These are phyloP conservation scores for Fusarium mundagurra DNA, from an alignment of 2,329 filamentous ascomycete species.

Conservation along the genomic window DNA sequence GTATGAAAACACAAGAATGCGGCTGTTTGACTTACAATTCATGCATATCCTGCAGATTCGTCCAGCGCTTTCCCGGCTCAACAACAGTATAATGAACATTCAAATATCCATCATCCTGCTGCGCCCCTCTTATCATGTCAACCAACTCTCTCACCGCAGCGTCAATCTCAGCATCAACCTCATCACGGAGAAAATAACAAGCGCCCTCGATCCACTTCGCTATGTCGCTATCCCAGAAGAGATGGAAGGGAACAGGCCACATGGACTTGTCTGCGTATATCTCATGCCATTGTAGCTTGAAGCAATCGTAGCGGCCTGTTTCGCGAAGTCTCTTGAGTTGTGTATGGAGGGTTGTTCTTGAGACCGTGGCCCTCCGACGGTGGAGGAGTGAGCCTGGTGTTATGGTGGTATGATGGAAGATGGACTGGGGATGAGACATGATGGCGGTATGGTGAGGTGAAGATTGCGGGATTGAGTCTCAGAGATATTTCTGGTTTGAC, in stretches of 20 bases:
- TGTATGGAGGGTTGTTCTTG: conserved; percentile 42
- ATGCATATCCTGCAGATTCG: conserved; percentile 70
- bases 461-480: fast-evolving
- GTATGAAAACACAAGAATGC: not conserved
- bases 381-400: not conserved
- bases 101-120: conserved; percentile 69
- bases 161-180: conserved; percentile 27
- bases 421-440: conserved; percentile 29
- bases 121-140: conserved; percentile 64
- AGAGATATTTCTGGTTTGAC: fast-evolving
- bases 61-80: conserved; percentile 63
- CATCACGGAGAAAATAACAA: conserved; percentile 16
- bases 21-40: conserved; percentile 57
- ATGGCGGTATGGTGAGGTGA: fast-evolving
- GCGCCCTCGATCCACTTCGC: conserved; percentile 33
- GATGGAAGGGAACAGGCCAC: conserved; percentile 66
- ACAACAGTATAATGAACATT: conserved; percentile 72
- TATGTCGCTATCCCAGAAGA: conserved; percentile 66
- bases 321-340: conserved; percentile 61
- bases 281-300: conserved; percentile 66
- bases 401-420: conserved; percentile 15
- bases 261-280: conserved; percentile 59
- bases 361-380: not conserved
- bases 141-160: conserved; percentile 56
- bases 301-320: conserved; percentile 67